Percentiles rank a stretch among this genome's conserved stretches.
Evolutionary conservation across 177 flowering plant genomes (phyloP).

Genomic region (Vitis hybrid): DNA sequence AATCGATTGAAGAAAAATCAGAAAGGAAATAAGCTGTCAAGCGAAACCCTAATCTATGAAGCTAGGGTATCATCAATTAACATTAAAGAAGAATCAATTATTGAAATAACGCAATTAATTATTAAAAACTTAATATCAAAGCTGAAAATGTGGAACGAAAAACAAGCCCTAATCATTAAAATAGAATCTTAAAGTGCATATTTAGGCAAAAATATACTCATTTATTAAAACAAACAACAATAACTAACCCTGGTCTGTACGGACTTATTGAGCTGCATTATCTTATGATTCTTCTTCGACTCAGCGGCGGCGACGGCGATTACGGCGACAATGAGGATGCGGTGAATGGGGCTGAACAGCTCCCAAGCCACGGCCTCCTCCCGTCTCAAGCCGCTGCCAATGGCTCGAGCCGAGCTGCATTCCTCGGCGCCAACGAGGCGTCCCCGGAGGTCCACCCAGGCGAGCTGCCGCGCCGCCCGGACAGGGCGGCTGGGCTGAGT

Average conservation of each 20-base stretch:
- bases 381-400: slow-evolving; percentile 41
- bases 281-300: slow-evolving; percentile 45
- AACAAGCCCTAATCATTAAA: background rate
- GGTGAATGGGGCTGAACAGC: slow-evolving; percentile 74
- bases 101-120: too few relatives aligned
- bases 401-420: slow-evolving; percentile 55
- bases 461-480: slow-evolving; percentile 30
- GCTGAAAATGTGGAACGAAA: too few relatives aligned
- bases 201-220: background rate
- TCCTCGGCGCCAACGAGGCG: slow-evolving; percentile 73
- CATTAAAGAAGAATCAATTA: too few relatives aligned
- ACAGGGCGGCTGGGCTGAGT: slow-evolving; percentile 38
- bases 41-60: too few relatives aligned
- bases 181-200: background rate
- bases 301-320: slow-evolving; percentile 64
- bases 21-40: too few relatives aligned
- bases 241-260: slow-evolving; percentile 70
- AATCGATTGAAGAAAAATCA: too few relatives aligned
- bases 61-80: too few relatives aligned
- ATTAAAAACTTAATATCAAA: too few relatives aligned
- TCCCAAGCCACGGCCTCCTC: slow-evolving; percentile 79
- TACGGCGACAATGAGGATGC: slow-evolving; percentile 72
- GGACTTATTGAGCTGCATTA: slow-evolving; percentile 47
- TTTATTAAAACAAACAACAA: background rate
- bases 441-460: slow-evolving; percentile 75